These are phyloP conservation scores for Stachybotrys elegans DNA, from an alignment of 2,329 filamentous ascomycete genomes.

Conservation along the genomic window DNA sequence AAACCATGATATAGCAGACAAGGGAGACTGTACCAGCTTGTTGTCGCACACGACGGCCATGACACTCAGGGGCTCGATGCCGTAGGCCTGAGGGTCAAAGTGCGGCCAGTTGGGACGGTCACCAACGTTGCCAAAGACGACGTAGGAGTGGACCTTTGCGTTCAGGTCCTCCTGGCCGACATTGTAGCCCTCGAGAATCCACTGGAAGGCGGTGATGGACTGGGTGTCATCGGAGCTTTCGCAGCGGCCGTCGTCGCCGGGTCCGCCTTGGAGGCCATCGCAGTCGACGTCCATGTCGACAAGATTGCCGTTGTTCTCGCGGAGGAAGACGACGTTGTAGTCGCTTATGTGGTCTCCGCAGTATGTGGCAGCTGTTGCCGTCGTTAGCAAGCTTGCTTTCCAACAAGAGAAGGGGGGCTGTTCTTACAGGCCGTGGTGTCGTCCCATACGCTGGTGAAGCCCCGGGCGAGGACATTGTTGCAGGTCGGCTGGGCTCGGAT, in stretches of 20 bases:
- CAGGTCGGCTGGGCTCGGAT: constrained; percentile 32
- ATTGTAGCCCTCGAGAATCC: constrained; percentile 30
- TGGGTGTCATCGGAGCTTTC: constrained; percentile 37
- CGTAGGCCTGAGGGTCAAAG: constrained; percentile 35
- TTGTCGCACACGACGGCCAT: constrained; percentile 50
- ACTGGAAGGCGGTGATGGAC: constrained; percentile 41
- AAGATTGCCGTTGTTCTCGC: constrained; percentile 34
- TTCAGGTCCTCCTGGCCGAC: constrained; percentile 36
- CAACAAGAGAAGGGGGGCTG: no score
- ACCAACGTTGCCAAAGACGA: constrained; percentile 47
- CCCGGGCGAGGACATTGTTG: constrained; percentile 28
- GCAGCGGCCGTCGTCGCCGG: constrained; percentile 39
- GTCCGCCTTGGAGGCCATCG: constrained; percentile 41
- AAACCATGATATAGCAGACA: not conserved
- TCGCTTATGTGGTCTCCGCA: not conserved
- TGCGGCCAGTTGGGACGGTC: constrained; percentile 23
- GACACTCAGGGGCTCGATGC: constrained; percentile 45
- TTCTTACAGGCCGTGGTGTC: no score
- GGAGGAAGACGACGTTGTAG: constrained; percentile 42
- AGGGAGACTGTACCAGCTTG: constrained; percentile 30
- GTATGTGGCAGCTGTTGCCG: no score
- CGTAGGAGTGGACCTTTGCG: constrained; percentile 46
- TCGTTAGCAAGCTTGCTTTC: no score
- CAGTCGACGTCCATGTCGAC: constrained; percentile 57
- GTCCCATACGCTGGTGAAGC: constrained; percentile 32